Conservation (phyloP, 139 green algal genomes). For the Coccomyxa sp. region DNA sequence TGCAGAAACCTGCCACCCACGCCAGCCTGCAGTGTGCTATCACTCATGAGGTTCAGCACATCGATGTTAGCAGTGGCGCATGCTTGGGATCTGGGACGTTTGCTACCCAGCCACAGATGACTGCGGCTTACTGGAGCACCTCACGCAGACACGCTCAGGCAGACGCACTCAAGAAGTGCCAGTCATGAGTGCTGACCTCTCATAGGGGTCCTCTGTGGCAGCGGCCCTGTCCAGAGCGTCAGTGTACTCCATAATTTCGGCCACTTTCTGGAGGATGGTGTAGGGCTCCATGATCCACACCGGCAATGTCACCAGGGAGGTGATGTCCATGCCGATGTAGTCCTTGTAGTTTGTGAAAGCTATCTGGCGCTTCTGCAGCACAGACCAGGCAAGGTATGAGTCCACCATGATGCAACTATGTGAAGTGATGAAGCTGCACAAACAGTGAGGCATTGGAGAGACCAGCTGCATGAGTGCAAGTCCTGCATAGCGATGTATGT, state of each 20-base stretch:
- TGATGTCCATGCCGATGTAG: constrained; percentile 90
- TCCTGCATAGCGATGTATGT: too few relatives aligned
- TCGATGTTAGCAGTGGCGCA: neutral
- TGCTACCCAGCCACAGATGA: too few relatives aligned
- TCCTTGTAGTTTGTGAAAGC: constrained; percentile 54
- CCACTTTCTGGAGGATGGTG: constrained; percentile 95
- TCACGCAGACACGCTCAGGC: too few relatives aligned
- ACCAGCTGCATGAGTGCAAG: too few relatives aligned
- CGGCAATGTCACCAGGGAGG: constrained; percentile 87
- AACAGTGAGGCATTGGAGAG: neutral
- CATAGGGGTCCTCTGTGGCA: constrained; percentile 64
- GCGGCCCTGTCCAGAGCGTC: constrained; percentile 84
- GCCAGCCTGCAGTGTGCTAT: constrained; percentile 78
- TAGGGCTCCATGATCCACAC: constrained; percentile 98
- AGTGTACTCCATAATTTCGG: constrained; percentile 98
- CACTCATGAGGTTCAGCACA: too few relatives aligned
- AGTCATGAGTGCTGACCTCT: constrained; percentile 39
- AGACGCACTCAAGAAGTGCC: too few relatives aligned
- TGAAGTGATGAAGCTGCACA: neutral
- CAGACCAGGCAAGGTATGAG: neutral
- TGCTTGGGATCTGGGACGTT: too few relatives aligned
- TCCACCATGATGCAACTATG: neutral
- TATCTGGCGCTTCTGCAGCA: constrained; percentile 35
- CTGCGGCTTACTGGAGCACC: too few relatives aligned
- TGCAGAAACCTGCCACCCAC: constrained; percentile 79